Evolutionary conservation across 208 protist genomes (phyloP), one percentile per base, ranked within the genome.

Genomic region (Strigomonas culicis): DNA sequence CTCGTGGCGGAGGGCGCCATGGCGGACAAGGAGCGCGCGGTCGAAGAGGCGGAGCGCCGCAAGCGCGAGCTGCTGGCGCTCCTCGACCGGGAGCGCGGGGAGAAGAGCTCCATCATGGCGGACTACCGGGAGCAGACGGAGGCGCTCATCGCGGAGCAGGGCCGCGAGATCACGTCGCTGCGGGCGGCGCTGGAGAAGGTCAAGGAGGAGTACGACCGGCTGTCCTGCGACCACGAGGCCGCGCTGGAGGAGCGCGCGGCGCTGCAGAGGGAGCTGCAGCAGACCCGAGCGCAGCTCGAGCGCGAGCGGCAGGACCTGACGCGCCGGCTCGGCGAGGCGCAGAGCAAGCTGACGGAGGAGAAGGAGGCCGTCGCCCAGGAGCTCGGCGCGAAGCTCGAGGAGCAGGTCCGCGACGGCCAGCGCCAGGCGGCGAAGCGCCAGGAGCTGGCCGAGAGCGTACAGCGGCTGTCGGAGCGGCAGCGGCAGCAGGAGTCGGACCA

Each of bases 81-180:
- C 36, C 68, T 95, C 50, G 86, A 92, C n/a, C 66, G 75, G 28
- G 89, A 95, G 72, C 84, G 89, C 11, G 77, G 80, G 59, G 89
- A 95, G 65, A 92, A 95, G 70, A 80, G 80, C 60, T 80, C 79
- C 47, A 92, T 95, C 32, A 93, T 92, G 89, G 84, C 80, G 6
- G 86, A 91, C 63, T 95, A 95, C 69, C 75, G 89, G n/a, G 77
- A 87, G 52, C 83, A 95, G 70, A 95, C 89, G 13, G 86, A 95
- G 73, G 66, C 80, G 41, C 80, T 95, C 51, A 93, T 95, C 53
- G 76, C 79, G 17, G 86, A 95, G 69, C 86, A 95, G 58, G 89
- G 86, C 11, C 74, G 80, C 28, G 86, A 95, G 72, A 92, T 95
- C 55, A 93, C 89, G 1, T 56, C 59, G 10, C 75, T 93, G 63